phyloP scores from a whole-genome alignment of 2,329 filamentous ascomycete genomes.

The Penicillium sp. region DNA sequence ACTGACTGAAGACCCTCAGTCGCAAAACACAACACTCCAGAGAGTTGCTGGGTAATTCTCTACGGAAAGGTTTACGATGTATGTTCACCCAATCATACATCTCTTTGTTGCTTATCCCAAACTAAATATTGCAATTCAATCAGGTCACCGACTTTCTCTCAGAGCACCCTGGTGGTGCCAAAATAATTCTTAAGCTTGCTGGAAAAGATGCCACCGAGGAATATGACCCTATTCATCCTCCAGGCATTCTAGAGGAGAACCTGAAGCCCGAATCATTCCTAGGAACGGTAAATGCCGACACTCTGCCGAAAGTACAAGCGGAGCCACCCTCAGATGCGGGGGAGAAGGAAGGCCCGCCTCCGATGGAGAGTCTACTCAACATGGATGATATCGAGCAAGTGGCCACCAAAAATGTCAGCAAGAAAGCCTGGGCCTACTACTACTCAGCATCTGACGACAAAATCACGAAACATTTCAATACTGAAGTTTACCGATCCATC shows the following conservation, averaged over 20 bases:
- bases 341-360: constrained; percentile 41
- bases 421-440: constrained; percentile 91
- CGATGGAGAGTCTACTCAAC: constrained; percentile 66
- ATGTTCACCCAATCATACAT: too few relatives aligned
- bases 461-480: constrained; percentile 70
- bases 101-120: neutral
- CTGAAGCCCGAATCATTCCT: constrained; percentile 67
- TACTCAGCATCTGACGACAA: constrained; percentile 81
- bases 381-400: constrained; percentile 79
- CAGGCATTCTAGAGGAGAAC: constrained; percentile 76
- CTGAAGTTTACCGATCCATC: constrained; percentile 67
- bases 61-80: constrained; percentile 93
- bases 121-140: too few relatives aligned
- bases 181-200: constrained; percentile 78
- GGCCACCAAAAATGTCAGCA: constrained; percentile 68
- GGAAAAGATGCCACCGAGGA: constrained; percentile 88
- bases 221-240: constrained; percentile 88
- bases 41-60: constrained; percentile 92
- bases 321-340: constrained; percentile 26
- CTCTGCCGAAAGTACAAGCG: constrained; percentile 50
- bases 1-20: constrained; percentile 50
- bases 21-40: constrained; percentile 69
- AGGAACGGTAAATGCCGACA: constrained; percentile 63
- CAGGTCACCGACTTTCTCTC: constrained; percentile 69
- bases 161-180: constrained; percentile 82